These are phyloP conservation scores for Phytophthora aleatoria DNA, from an alignment of 352 stramenopile genomes.

Conservation along the genomic window DNA sequence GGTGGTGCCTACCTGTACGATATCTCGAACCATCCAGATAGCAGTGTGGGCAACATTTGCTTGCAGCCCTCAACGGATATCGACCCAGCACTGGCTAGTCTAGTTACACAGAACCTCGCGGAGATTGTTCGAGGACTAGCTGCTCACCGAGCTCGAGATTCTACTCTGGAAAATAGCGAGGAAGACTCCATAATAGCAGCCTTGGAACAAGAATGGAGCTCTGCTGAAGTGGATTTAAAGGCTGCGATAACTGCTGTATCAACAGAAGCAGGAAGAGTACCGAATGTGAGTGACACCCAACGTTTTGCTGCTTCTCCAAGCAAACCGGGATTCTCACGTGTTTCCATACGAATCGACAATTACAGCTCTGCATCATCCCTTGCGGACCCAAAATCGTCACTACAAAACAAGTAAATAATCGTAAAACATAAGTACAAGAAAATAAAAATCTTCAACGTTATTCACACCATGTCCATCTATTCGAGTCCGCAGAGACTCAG, in stretches of 20 bases:
- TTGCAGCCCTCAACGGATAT: conserved; percentile 46
- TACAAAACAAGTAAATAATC: conserved; percentile 14
- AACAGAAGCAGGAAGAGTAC: not conserved
- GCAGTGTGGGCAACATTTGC: conserved; percentile 72
- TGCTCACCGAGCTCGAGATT: not conserved
- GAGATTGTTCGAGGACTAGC: conserved; percentile 36
- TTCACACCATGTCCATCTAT: conserved; percentile 29
- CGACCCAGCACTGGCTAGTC: conserved; percentile 42
- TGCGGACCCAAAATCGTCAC: conserved; percentile 2
- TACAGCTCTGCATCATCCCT: not conserved
- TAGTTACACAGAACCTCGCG: conserved; percentile 41
- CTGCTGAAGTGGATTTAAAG: conserved; percentile 28
- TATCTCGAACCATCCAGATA: conserved; percentile 44
- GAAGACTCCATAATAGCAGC: conserved; percentile 19
- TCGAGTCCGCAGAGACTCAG: conserved; percentile 84
- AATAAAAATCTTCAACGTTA: conserved; percentile 17
- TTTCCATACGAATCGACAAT: conserved; percentile 32
- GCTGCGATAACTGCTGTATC: conserved; percentile 19
- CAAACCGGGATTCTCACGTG: conserved; percentile 6
- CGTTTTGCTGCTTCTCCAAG: not conserved
- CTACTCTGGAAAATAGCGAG: conserved; percentile 3
- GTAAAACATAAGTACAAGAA: conserved; percentile 6
- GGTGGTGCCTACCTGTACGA: conserved; percentile 56
- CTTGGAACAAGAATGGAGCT: conserved; percentile 29
- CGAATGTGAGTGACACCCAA: not conserved